Conservation (phyloP, 805 yeast genomes). For the Phaffomyces thermotolerans region DNA sequence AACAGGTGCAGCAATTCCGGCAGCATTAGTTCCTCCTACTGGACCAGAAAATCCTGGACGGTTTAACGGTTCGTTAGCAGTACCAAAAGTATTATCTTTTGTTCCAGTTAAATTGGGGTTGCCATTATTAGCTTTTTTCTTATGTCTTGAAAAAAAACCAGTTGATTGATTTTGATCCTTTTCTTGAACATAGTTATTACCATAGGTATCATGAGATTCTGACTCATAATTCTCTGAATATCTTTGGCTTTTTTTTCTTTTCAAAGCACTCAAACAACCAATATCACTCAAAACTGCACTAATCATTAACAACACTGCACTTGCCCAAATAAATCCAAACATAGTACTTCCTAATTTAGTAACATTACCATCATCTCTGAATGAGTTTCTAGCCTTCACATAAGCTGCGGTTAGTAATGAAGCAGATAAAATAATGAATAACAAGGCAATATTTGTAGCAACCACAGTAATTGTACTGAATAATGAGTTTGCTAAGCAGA, state of each 20-base stretch:
- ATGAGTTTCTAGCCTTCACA: constrained; percentile 44
- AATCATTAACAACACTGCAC: constrained; percentile 25
- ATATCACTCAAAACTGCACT: constrained; percentile 16
- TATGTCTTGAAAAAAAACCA: constrained; percentile 14
- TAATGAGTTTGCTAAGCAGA: constrained; percentile 18
- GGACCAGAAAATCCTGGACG: not conserved
- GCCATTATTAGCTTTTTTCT: constrained; percentile 4
- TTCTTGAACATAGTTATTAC: constrained; percentile 18
- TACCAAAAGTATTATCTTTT: not conserved
- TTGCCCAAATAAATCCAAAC: constrained; percentile 61
- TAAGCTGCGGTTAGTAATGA: constrained; percentile 47
- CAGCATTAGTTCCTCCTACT: constrained; percentile 3
- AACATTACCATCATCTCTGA: constrained; percentile 33
- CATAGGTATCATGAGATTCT: constrained; percentile 24
- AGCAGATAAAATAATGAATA: constrained; percentile 41
- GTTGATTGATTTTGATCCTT: constrained; percentile 10
- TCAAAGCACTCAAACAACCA: constrained; percentile 14
- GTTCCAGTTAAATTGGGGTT: constrained; percentile 8
- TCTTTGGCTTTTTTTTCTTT: constrained; percentile 8
- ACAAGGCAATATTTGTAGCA: constrained; percentile 27
- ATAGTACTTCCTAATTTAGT: constrained; percentile 41
- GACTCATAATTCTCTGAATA: constrained; percentile 17
- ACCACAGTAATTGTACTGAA: constrained; percentile 17
- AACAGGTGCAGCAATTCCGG: constrained; percentile 9
- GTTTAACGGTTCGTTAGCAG: not conserved